phyloP scores from a whole-genome alignment of 2,329 filamentous ascomycete genomes.

The Nigrospora oryzae region DNA sequence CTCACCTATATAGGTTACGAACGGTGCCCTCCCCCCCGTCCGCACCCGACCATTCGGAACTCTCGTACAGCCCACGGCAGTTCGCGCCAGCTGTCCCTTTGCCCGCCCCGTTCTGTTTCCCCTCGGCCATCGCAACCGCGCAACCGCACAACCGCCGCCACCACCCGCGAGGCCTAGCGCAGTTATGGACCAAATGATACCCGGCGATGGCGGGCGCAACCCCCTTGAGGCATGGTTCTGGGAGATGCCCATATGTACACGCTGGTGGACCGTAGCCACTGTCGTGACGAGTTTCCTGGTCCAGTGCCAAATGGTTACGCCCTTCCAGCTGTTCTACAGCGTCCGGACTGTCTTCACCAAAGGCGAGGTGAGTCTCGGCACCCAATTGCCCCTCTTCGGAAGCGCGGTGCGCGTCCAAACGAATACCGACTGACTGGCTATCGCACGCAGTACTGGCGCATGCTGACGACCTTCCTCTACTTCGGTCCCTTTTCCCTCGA shows the following conservation, averaged over 20 bases:
- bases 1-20: too few species aligned
- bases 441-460: slow-evolving; percentile 73
- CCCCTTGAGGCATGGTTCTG: slow-evolving; percentile 97
- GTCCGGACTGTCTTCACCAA: slow-evolving; percentile 86
- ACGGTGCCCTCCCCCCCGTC: too few species aligned
- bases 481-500: slow-evolving; percentile 92
- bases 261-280: slow-evolving; percentile 94
- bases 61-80: too few species aligned
- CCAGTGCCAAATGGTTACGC: slow-evolving; percentile 85
- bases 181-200: slow-evolving; percentile 49
- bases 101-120: too few species aligned
- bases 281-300: slow-evolving; percentile 81
- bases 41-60: too few species aligned
- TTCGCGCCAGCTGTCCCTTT: too few species aligned
- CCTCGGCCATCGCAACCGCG: too few species aligned
- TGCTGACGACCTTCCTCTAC: slow-evolving; percentile 95
- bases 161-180: not conserved
- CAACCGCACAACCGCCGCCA: too few species aligned
- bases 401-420: too few species aligned
- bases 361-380: slow-evolving; percentile 59
- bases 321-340: slow-evolving; percentile 96
- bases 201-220: slow-evolving; percentile 50
- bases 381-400: too few species aligned
- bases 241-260: slow-evolving; percentile 93
- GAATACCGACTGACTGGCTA: not conserved